Conservation (phyloP, 805 yeast genomes). For the Saccharomycopsis lassenensis region DNA sequence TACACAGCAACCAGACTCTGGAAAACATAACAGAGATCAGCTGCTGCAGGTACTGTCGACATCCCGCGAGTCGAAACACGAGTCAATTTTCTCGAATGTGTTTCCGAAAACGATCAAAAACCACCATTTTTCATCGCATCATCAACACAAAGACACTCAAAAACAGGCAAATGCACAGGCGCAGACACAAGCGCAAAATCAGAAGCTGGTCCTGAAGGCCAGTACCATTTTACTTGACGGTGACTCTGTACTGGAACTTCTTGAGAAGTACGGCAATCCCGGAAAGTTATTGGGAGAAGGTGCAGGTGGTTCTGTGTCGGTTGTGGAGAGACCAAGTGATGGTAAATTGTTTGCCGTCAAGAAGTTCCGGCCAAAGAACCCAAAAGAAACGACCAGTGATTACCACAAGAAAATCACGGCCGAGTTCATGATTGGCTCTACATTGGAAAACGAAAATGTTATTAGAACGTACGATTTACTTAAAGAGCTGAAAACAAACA, state of each 20-base stretch:
- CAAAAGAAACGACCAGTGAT: conserved; percentile 62
- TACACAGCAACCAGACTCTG: too few relatives aligned
- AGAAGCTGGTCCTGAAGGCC: conserved; percentile 8
- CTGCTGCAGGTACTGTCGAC: too few relatives aligned
- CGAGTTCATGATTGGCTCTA: conserved; percentile 80
- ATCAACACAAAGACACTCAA: too few relatives aligned
- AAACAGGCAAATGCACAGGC: not conserved
- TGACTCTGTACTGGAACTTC: conserved; percentile 38
- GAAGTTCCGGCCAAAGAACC: conserved; percentile 63
- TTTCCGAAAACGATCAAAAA: too few relatives aligned
- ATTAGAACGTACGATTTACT: conserved; percentile 70
- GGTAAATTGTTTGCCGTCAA: conserved; percentile 75
- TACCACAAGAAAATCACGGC: conserved; percentile 78
- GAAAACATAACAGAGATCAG: too few relatives aligned
- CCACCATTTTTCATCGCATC: too few relatives aligned
- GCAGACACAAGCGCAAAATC: too few relatives aligned
- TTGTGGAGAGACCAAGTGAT: conserved; percentile 58
- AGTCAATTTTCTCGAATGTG: too few relatives aligned
- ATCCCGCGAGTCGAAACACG: too few relatives aligned
- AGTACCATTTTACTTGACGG: conserved; percentile 26
- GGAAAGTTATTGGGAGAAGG: conserved; percentile 77
- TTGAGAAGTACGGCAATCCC: conserved; percentile 55
- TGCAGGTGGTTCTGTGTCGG: conserved; percentile 80
- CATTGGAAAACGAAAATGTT: conserved; percentile 71
- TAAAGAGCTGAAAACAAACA: conserved; percentile 54